Base-by-base conservation (phyloP, 371 early-diverging fungal species). In the Actinomucor elegans region DNA sequence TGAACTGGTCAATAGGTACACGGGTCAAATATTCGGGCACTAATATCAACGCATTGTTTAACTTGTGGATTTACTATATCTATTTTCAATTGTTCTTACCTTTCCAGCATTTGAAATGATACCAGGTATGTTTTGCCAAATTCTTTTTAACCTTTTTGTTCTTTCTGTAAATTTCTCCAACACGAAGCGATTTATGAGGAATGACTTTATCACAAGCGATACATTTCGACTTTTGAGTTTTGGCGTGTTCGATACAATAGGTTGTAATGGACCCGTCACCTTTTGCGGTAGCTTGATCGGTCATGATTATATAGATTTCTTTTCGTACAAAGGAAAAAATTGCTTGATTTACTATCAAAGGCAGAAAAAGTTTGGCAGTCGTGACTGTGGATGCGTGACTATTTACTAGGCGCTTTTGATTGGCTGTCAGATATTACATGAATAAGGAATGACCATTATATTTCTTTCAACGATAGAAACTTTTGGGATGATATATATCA, bases 31-130 rank as follows among this genome's bases (percentile, higher is more conserved):
- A 28, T 18, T 61, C 60, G 41, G 75, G 75, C 5, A 74, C 75
- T 74, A 27, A 9, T 43, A 36, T n/a, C n/a, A n/a, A n/a, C n/a
- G n/a, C n/a, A n/a, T n/a, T n/a, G n/a, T n/a, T n/a, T n/a, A n/a
- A n/a, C n/a, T n/a, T n/a, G n/a, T n/a, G n/a, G n/a, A n/a, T n/a
- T n/a, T n/a, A n/a, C n/a, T n/a, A n/a, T n/a, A n/a, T n/a, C n/a
- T n/a, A n/a, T n/a, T n/a, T n/a, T n/a, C n/a, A n/a, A n/a, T n/a
- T n/a, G n/a, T n/a, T 9, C 14, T 57, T 75, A 78, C 79, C 77
- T 61, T 71, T 73, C 53, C 68, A 81, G 48, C 81, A 81, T 53
- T 69, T 79, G 66, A 81, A 79, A 48, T 81, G 81, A 61, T 69
- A 81, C 82, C 82, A 81, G 2, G 69, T 63, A 28, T 72, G 71